phyloP scores from a whole-genome alignment of 768 basidiomycete genomes.

The Calvatia gigantea region DNA sequence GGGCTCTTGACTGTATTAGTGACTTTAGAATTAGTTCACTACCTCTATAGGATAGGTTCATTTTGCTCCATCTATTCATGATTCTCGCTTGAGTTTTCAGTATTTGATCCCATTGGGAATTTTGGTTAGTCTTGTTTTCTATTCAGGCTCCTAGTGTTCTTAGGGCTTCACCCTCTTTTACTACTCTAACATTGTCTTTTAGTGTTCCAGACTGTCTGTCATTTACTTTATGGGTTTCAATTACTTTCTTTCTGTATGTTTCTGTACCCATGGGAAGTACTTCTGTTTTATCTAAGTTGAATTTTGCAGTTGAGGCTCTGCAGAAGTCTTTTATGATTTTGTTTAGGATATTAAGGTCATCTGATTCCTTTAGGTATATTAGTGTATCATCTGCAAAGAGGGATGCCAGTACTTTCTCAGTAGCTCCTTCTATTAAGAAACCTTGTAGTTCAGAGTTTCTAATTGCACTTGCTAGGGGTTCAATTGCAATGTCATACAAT shows the following conservation, averaged over 20 bases:
- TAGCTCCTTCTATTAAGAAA: constrained; percentile 13
- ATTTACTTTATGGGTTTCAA: constrained; percentile 10
- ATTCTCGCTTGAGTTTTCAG: constrained; percentile 22
- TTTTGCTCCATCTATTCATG: constrained; percentile 21
- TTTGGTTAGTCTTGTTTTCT: constrained; percentile 24
- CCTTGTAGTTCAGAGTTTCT: constrained; percentile 25
- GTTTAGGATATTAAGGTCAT: neutral
- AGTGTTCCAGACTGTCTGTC: constrained; percentile 3
- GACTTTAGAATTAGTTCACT: constrained; percentile 16
- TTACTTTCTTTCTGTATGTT: constrained; percentile 5
- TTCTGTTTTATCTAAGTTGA: constrained; percentile 18
- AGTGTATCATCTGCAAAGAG: constrained; percentile 36
- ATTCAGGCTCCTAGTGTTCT: constrained; percentile 31
- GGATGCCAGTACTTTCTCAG: constrained; percentile 20
- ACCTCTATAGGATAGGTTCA: constrained; percentile 22
- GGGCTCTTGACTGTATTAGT: constrained; percentile 16
- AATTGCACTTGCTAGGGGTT: constrained; percentile 27
- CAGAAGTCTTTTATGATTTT: neutral
- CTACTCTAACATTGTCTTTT: constrained; percentile 24
- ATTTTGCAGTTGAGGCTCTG: constrained; percentile 22
- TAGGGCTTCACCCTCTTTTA: constrained; percentile 24
- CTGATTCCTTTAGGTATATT: constrained; percentile 13
- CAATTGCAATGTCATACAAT: constrained; percentile 31
- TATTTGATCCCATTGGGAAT: constrained; percentile 20
- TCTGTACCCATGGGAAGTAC: constrained; percentile 33